Evolutionary conservation across 352 stramenopile genomes (phyloP).

Genomic region (Phytophthora ramorum): DNA sequence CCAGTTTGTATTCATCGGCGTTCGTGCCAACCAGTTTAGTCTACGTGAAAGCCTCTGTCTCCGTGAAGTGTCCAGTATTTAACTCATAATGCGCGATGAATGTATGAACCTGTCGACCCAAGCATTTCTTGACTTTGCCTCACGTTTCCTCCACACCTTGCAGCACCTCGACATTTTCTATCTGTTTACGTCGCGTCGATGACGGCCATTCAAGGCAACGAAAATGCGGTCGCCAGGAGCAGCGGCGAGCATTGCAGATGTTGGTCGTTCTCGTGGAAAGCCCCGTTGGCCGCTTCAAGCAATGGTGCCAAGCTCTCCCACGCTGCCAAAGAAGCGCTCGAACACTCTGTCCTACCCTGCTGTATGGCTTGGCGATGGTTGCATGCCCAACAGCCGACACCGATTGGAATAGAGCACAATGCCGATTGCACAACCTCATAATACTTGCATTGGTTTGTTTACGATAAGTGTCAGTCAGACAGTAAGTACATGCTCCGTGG

Average conservation of each 20-base stretch:
- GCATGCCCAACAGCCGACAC: constrained; percentile 4
- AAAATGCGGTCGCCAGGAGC: not conserved
- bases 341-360: constrained; percentile 10
- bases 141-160: not conserved
- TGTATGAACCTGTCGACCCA: constrained; percentile 3
- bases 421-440: constrained; percentile 25
- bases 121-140: too few relatives aligned
- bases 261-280: constrained; percentile 18
- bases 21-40: constrained; percentile 34
- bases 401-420: constrained; percentile 28
- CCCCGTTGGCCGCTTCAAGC: constrained; percentile 17
- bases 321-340: constrained; percentile 12
- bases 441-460: constrained; percentile 32
- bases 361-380: constrained; percentile 5
- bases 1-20: constrained; percentile 33
- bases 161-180: not conserved
- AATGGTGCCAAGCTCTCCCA: constrained; percentile 11
- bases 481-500: constrained; percentile 28
- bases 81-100: constrained; percentile 9
- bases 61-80: constrained; percentile 34
- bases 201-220: constrained; percentile 9
- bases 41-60: constrained; percentile 24
- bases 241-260: constrained; percentile 13
- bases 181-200: not conserved
- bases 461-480: constrained; percentile 24